A percentile compares a stretch with the other conserved stretches of the same genome.
Conservation (phyloP, 768 basidiomycete species). For the Mycena crocata region DNA sequence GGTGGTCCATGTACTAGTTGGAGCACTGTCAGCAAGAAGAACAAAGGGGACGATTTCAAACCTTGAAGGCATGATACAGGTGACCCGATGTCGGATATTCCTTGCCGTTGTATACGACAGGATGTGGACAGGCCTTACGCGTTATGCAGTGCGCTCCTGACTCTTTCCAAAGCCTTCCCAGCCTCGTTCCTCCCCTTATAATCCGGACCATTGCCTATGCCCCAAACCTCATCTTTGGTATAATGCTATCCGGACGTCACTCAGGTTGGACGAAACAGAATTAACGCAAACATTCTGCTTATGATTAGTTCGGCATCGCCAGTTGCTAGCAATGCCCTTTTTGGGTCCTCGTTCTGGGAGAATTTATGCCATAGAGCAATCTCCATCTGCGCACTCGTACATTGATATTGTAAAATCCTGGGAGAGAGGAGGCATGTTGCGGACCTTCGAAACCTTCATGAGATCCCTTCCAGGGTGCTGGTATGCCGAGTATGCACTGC, state of each 20-base stretch:
- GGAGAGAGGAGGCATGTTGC: neutral
- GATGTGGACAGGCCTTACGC: no score
- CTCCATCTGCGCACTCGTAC: neutral
- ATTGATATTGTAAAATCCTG: neutral
- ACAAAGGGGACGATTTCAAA: no score
- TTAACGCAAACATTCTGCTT: neutral
- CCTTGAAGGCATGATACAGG: no score
- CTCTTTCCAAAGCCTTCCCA: slow-evolving; percentile 59
- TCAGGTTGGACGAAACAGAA: neutral
- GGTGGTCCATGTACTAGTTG: no score
- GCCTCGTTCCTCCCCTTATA: slow-evolving; percentile 61
- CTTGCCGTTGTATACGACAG: no score
- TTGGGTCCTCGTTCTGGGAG: neutral
- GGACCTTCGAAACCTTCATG: neutral
- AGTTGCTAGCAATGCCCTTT: neutral
- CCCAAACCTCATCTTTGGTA: slow-evolving; percentile 63
- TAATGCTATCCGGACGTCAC: slow-evolving; percentile 47
- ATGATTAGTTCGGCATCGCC: neutral
- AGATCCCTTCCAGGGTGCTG: neutral
- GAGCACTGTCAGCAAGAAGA: no score
- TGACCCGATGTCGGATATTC: no score
- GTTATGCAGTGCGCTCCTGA: slow-evolving; percentile 49
- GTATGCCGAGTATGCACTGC: neutral
- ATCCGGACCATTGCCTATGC: no score
- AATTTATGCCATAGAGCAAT: neutral